A percentile compares a stretch with the other conserved stretches of the same genome.
These are phyloP conservation scores for Acanthamoeba culbertsoni DNA, from an alignment of 208 protist genomes.

Conservation along the genomic window DNA sequence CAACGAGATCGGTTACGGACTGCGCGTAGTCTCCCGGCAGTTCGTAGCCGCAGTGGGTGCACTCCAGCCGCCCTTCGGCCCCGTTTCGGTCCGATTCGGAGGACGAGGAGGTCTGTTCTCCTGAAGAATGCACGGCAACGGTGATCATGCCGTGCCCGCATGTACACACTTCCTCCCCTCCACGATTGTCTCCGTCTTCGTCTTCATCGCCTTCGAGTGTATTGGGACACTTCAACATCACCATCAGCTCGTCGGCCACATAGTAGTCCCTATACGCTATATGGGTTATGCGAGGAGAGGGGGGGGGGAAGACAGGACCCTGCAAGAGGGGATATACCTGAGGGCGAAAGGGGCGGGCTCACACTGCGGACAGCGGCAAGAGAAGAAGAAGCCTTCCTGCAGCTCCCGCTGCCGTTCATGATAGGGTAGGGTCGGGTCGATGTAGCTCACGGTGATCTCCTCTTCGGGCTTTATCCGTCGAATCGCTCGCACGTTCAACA, in stretches of 20 bases:
- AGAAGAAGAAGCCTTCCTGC: background rate
- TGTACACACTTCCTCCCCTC: background rate
- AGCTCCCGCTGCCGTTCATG: background rate
- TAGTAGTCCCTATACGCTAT: background rate
- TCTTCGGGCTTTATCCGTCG: background rate
- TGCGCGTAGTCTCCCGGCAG: background rate
- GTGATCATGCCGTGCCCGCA: slow-evolving; percentile 6
- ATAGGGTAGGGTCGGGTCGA: background rate
- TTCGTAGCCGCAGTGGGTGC: background rate
- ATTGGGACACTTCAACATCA: slow-evolving; percentile 33
- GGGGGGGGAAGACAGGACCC: background rate
- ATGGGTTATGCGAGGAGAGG: background rate
- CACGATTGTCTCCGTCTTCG: background rate
- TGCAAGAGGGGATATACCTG: background rate
- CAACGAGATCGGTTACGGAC: background rate
- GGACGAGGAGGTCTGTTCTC: no score
- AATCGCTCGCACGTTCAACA: background rate
- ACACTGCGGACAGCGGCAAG: background rate
- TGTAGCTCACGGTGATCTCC: background rate
- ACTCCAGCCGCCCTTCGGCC: background rate
- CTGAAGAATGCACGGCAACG: background rate
- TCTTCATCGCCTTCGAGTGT: background rate
- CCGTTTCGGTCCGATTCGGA: background rate
- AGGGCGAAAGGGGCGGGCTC: background rate
- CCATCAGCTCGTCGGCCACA: slow-evolving; percentile 26